Conservation (phyloP, 164 flowering plant genomes). For the Houttuynia cordata region DNA sequence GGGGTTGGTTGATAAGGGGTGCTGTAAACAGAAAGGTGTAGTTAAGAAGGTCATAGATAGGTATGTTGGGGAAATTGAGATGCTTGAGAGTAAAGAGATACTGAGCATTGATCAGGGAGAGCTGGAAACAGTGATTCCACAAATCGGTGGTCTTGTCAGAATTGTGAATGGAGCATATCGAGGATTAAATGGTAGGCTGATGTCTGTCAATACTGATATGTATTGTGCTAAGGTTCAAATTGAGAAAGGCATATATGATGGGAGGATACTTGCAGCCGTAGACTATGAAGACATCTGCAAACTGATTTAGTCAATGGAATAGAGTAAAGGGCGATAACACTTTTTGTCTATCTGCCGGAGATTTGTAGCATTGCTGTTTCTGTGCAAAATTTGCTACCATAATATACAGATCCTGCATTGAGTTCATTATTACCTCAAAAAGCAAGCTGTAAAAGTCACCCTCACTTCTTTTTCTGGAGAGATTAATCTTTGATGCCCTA, state of each 20-base stretch:
- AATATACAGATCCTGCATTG: too few species aligned
- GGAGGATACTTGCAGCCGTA: conserved; percentile 59
- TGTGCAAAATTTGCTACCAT: too few species aligned
- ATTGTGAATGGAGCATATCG: conserved; percentile 91
- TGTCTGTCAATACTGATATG: conserved; percentile 49
- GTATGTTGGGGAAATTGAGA: conserved; percentile 79
- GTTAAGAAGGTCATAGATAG: conserved; percentile 64
- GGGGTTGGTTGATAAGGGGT: conserved; percentile 60
- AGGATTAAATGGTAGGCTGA: conserved; percentile 61
- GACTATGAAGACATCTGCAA: conserved; percentile 89
- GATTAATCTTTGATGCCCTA: too few species aligned
- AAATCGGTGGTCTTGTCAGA: conserved; percentile 65
- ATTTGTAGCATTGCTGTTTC: too few species aligned
- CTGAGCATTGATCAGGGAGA: conserved; percentile 83
- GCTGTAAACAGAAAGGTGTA: conserved; percentile 77
- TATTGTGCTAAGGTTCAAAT: conserved; percentile 75
- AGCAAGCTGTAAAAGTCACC: too few species aligned
- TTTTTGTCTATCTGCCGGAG: too few species aligned
- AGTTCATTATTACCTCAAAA: too few species aligned
- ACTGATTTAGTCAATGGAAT: background rate
- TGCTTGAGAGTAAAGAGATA: conserved; percentile 68
- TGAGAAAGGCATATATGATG: conserved; percentile 80
- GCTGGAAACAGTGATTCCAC: conserved; percentile 88
- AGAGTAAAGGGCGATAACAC: too few species aligned
- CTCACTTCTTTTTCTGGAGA: too few species aligned